Base-by-base conservation (phyloP, 257 asterid species). In the Petunia secreta region DNA sequence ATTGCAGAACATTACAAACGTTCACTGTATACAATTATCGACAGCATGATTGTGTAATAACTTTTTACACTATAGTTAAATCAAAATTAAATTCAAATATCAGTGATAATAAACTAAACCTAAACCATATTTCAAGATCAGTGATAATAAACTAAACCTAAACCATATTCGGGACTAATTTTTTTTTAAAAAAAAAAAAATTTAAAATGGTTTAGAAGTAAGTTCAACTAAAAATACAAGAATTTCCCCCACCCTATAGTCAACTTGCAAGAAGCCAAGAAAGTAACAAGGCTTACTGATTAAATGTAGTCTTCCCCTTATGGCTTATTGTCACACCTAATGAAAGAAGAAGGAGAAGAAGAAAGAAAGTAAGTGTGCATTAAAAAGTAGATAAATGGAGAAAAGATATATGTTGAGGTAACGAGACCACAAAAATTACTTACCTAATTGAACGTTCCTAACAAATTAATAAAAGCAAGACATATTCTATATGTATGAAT, bases 311-410 rank as follows among this genome's bases (percentile, higher is more conserved):
- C 10, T 25, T 25, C 5, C 39, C 39, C 39, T 59, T 59, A 9
- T 59, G 4, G 39, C 11, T 6, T 59, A 59, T 16, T 25, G 6
- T 59, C 37, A 25, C 25, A 59, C 65, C 16, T 16, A 59, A 59
- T 59, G 65, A 59, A 59, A 59, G 53, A 39, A 62, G 36, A 6
- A 81, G 36, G n/a, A n/a, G n/a, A n/a, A n/a, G n/a, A n/a, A n/a
- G n/a, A n/a, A n/a, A n/a, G 1, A 50, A 25, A 54, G 43, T n/a
- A 39, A 62, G 10, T n/a, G 15, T 52, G 67, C 16, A 73, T 36
- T 48, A 3, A 48, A 2, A 16, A 15, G 40, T 4, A 67, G 34
- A 60, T 3, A 43, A 40, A 3, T 2, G 3, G 10, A 15, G 10
- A 10, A 14, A 8, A 38, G 14, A 57, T 25, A 25, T 25, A 8